Percentiles rank a stretch among this genome's conserved stretches.
phyloP scores from a whole-genome alignment of 768 basidiomycete species.

The Lentinus brumalis region DNA sequence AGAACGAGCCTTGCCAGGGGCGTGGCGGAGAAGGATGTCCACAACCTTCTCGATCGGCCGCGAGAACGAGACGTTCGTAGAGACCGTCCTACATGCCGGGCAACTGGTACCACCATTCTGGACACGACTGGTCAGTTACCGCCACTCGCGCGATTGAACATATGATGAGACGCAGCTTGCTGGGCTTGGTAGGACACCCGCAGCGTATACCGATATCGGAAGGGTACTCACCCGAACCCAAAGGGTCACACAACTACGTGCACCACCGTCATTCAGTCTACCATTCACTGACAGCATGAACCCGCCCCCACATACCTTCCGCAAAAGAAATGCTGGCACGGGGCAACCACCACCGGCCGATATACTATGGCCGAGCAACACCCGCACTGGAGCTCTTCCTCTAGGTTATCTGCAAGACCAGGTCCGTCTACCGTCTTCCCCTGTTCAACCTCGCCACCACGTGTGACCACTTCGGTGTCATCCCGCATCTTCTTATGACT shows the following conservation, averaged over 20 bases:
- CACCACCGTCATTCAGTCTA: neutral
- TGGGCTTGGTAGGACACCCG: slow-evolving; percentile 2
- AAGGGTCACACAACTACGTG: slow-evolving; percentile 68
- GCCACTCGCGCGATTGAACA: no score
- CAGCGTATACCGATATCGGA: slow-evolving; percentile 8
- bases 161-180: slow-evolving; percentile 1
- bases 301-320: slow-evolving; percentile 59
- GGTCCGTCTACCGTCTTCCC: slow-evolving; percentile 26
- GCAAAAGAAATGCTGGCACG: slow-evolving; percentile 91
- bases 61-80: slow-evolving; percentile 70
- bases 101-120: slow-evolving; percentile 87
- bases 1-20: slow-evolving; percentile 67
- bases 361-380: slow-evolving; percentile 85
- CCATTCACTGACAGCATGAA: neutral
- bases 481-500: slow-evolving; percentile 66
- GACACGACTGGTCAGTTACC: slow-evolving; percentile 17
- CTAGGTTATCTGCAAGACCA: slow-evolving; percentile 61
- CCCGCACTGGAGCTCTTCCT: slow-evolving; percentile 79
- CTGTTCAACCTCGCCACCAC: neutral
- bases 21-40: slow-evolving; percentile 69
- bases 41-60: slow-evolving; percentile 73
- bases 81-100: slow-evolving; percentile 75
- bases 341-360: slow-evolving; percentile 76
- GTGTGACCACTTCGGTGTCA: slow-evolving; percentile 25
- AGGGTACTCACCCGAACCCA: slow-evolving; percentile 77